These are phyloP conservation scores for Sporisorium reilianum DNA, from an alignment of 1,284 basidiomycete species.

Conservation along the genomic window DNA sequence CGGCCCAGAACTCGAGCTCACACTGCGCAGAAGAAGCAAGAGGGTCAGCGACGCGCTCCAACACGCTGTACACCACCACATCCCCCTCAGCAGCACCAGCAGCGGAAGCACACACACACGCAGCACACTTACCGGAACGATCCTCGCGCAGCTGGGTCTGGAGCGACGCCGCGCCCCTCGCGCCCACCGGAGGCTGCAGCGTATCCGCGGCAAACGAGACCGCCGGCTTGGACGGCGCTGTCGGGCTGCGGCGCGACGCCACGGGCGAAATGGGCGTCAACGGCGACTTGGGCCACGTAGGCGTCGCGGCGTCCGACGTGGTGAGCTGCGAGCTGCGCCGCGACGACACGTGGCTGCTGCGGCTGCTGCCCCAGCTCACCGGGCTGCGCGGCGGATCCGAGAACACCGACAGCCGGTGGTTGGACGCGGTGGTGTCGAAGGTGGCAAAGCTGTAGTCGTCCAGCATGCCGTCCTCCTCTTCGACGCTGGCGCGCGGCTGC, in stretches of 20 bases:
- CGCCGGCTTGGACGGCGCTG: conserved; percentile 7
- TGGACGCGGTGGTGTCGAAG: conserved; percentile 26
- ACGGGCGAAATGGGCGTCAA: conserved; percentile 28
- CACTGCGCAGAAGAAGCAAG: not conserved
- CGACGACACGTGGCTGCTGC: conserved; percentile 17
- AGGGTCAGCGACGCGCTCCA: conserved; percentile 20
- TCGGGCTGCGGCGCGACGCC: conserved; percentile 12
- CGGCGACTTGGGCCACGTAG: conserved; percentile 43
- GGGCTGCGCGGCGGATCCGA: conserved; percentile 29
- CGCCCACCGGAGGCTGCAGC: conserved; percentile 12
- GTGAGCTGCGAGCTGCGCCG: conserved; percentile 35
- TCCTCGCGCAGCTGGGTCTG: conserved; percentile 19
- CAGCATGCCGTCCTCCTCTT: conserved; percentile 38
- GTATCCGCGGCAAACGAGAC: conserved; percentile 31
- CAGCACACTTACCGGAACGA: conserved; percentile 24
- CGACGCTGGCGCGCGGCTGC: conserved; percentile 8
- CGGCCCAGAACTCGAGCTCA: conserved; percentile 45
- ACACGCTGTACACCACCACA: conserved; percentile 12
- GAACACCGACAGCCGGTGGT: conserved; percentile 29
- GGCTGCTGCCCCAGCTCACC: conserved; percentile 19
- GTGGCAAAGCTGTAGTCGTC: conserved; percentile 40
- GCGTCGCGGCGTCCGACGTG: conserved; percentile 23
- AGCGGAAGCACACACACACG: conserved; percentile 10
- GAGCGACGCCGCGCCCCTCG: conserved; percentile 19
- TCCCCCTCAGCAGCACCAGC: conserved; percentile 15